Percentiles rank a stretch among this genome's conserved stretches.
Evolutionary conservation across 1,284 basidiomycete species (phyloP).

Genomic region (Pseudozyma hubeiensis): DNA sequence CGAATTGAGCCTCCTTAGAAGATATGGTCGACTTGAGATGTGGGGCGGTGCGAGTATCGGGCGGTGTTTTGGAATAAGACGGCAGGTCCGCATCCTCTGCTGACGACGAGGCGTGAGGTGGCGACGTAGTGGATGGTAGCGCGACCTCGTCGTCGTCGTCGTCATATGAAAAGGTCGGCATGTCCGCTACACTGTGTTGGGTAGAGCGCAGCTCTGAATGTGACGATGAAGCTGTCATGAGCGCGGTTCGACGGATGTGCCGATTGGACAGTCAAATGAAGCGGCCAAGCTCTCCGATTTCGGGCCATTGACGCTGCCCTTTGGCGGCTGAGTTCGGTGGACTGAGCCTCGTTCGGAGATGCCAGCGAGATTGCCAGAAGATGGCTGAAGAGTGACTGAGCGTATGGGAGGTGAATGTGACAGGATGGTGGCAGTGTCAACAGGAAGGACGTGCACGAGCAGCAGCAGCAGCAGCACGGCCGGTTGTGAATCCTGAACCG

Average conservation of each 20-base stretch:
- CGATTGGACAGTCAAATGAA: background rate
- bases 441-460: background rate
- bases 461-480: no score
- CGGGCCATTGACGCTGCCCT: conserved; percentile 1
- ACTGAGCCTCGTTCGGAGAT: background rate
- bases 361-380: no score
- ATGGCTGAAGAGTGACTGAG: no score
- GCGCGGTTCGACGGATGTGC: background rate
- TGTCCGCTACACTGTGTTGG: conserved; percentile 2
- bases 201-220: conserved; percentile 6
- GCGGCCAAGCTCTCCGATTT: background rate
- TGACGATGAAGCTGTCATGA: conserved; percentile 15
- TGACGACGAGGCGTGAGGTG: background rate
- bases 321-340: no score
- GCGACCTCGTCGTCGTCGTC: conserved; percentile 9
- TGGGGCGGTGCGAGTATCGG: conserved; percentile 17
- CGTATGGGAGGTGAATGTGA: background rate
- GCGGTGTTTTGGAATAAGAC: conserved; percentile 20
- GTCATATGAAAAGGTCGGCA: conserved; percentile 23
- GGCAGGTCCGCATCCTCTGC: conserved; percentile 14
- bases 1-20: conserved; percentile 68
- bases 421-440: background rate
- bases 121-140: background rate
- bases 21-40: conserved; percentile 59
- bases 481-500: no score